Conservation (phyloP, 192 early-diverging fungal genomes). For the Coemansia sp. region DNA sequence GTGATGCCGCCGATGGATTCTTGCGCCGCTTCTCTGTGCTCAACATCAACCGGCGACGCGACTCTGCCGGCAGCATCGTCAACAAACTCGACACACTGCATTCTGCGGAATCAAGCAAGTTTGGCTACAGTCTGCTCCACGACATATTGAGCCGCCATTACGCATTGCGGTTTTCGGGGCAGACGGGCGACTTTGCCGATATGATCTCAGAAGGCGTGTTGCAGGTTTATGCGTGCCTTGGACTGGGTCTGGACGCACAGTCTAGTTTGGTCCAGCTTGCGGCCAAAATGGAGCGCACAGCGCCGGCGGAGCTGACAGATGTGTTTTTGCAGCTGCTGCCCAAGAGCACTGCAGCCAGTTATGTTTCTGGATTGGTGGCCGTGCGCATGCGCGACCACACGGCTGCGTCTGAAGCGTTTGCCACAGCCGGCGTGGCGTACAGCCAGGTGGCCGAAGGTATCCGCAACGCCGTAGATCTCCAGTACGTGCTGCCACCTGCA, state of each 20-base stretch:
- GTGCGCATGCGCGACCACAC: conserved; percentile 40
- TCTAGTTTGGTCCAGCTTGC: conserved; percentile 31
- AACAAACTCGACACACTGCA: neutral
- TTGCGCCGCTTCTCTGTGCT: conserved; percentile 50
- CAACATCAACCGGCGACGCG: conserved; percentile 35
- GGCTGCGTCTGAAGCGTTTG: conserved; percentile 31
- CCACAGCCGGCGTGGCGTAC: conserved; percentile 33
- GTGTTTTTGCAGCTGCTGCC: conserved; percentile 31
- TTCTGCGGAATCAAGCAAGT: neutral
- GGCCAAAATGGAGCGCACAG: conserved; percentile 28
- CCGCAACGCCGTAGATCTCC: conserved; percentile 25
- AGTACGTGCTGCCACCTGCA: conserved; percentile 23
- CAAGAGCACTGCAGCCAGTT: conserved; percentile 36
- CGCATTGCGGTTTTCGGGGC: conserved; percentile 23
- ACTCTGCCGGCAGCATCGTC: conserved; percentile 20
- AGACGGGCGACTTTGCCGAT: conserved; percentile 36
- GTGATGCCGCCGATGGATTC: conserved; percentile 31
- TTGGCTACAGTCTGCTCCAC: conserved; percentile 49
- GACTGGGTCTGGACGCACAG: conserved; percentile 12
- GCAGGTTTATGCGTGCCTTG: conserved; percentile 31
- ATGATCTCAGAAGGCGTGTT: conserved; percentile 43
- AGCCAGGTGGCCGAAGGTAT: conserved; percentile 21
- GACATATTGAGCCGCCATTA: conserved; percentile 26
- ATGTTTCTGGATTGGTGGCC: conserved; percentile 32
- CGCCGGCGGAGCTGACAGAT: conserved; percentile 35